Evolutionary conservation across 2,329 filamentous ascomycete genomes (phyloP).

Genomic region (Exophiala spinifera): DNA sequence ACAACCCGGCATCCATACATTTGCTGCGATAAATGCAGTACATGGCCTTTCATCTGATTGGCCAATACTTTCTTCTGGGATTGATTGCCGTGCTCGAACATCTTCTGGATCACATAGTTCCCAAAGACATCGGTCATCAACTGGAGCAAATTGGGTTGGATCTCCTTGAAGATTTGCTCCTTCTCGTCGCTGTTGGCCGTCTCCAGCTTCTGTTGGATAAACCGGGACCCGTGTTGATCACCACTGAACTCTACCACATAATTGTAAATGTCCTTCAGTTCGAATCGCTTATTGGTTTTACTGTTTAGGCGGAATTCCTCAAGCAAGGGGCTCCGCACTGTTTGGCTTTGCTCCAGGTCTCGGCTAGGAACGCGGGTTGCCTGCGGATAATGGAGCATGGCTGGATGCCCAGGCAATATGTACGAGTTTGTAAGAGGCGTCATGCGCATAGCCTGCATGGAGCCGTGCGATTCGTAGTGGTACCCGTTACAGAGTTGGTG

Average conservation of each 20-base stretch:
- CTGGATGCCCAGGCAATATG: conserved; percentile 32
- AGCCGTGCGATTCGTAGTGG: conserved; percentile 33
- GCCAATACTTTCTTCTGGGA: conserved; percentile 86
- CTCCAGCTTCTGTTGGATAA: conserved; percentile 90
- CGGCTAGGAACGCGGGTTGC: conserved; percentile 10
- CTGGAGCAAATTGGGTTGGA: conserved; percentile 77
- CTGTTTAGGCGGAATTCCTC: conserved; percentile 75
- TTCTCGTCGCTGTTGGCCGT: conserved; percentile 95
- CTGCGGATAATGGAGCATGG: conserved; percentile 4
- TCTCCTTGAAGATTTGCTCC: conserved; percentile 82
- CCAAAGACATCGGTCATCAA: conserved; percentile 96
- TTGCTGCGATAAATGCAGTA: conserved; percentile 74
- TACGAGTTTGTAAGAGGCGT: conserved; percentile 40
- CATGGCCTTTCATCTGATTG: conserved; percentile 80
- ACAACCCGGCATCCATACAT: conserved; percentile 95
- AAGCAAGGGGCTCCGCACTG: conserved; percentile 63
- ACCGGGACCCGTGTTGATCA: conserved; percentile 91
- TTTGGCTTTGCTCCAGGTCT: conserved; percentile 17
- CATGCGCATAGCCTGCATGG: conserved; percentile 31
- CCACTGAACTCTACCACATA: conserved; percentile 93
- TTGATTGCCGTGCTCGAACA: conserved; percentile 94
- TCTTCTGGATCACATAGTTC: conserved; percentile 97
- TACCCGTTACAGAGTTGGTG: conserved; percentile 33
- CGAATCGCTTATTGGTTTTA: conserved; percentile 71
- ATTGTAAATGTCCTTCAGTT: conserved; percentile 83